Percentiles rank a stretch among this genome's conserved stretches.
These are phyloP conservation scores for Diplosphaera chodatii DNA, from an alignment of 139 green algal genomes.

Conservation along the genomic window DNA sequence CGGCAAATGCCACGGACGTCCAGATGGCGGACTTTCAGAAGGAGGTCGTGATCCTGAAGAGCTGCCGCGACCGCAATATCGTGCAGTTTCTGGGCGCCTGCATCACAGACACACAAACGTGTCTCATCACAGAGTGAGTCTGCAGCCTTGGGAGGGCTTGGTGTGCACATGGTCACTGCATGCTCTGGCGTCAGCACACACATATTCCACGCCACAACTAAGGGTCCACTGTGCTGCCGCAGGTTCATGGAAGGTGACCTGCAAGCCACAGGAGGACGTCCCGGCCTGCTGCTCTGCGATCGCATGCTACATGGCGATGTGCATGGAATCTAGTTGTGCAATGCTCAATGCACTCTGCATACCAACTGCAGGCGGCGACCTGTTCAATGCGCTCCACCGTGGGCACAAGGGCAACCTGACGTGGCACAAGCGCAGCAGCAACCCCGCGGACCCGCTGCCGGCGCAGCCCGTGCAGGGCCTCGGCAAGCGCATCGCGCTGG, in stretches of 20 bases:
- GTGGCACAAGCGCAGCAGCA: background rate
- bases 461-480: background rate
- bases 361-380: too few relatives aligned
- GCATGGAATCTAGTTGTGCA: too few relatives aligned
- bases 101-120: background rate
- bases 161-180: too few relatives aligned
- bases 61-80: constrained; percentile 46
- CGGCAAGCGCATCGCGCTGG: constrained; percentile 2
- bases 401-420: background rate
- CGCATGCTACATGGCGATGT: too few relatives aligned
- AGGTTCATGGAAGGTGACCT: too few relatives aligned
- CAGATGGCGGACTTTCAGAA: constrained; percentile 5
- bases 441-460: background rate
- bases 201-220: too few relatives aligned
- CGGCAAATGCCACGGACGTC: background rate
- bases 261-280: too few relatives aligned
- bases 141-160: too few relatives aligned
- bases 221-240: too few relatives aligned
- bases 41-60: constrained; percentile 36
- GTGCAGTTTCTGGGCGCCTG: constrained; percentile 31
- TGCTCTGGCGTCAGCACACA: too few relatives aligned
- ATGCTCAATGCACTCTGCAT: too few relatives aligned
- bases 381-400: background rate
- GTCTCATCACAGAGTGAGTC: background rate
- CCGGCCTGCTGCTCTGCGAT: too few relatives aligned